Conservation (phyloP, 257 asterid species). For the Scutellaria minor region DNA sequence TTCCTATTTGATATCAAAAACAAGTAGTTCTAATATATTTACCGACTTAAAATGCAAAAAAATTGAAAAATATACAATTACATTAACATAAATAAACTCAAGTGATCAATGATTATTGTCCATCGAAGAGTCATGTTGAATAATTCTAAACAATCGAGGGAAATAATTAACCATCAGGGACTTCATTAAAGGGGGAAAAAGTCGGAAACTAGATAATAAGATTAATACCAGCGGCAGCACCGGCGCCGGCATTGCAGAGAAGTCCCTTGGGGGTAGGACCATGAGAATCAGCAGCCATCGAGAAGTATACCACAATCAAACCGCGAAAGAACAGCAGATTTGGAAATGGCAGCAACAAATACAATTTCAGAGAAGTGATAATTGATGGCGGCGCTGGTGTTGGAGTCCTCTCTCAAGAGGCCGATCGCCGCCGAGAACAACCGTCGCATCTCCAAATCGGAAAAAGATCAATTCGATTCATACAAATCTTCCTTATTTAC, state of each 20-base stretch:
- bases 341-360: slow-evolving; percentile 6
- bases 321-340: slow-evolving; percentile 9
- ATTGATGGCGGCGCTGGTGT: slow-evolving; percentile 19
- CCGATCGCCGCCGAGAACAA: slow-evolving; percentile 55
- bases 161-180: background rate
- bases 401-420: slow-evolving; percentile 71
- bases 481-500: slow-evolving; percentile 19
- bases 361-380: slow-evolving; percentile 30
- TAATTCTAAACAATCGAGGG: background rate
- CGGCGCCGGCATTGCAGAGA: slow-evolving; percentile 88
- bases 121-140: background rate
- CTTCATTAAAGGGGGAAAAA: background rate
- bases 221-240: slow-evolving; percentile 79
- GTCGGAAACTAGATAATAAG: background rate
- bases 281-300: slow-evolving; percentile 64
- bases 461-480: slow-evolving; percentile 13
- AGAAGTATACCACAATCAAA: slow-evolving; percentile 31
- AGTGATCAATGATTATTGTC: background rate
- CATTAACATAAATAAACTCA: background rate
- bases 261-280: slow-evolving; percentile 64
- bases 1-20: background rate
- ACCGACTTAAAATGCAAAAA: slow-evolving; percentile 1
- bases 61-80: background rate
- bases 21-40: background rate
- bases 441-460: slow-evolving; percentile 84